A percentile compares a stretch with the other conserved stretches of the same genome.
These are phyloP conservation scores for Colletotrichum chrysophilum DNA, from an alignment of 2,329 filamentous ascomycete genomes.

Conservation along the genomic window DNA sequence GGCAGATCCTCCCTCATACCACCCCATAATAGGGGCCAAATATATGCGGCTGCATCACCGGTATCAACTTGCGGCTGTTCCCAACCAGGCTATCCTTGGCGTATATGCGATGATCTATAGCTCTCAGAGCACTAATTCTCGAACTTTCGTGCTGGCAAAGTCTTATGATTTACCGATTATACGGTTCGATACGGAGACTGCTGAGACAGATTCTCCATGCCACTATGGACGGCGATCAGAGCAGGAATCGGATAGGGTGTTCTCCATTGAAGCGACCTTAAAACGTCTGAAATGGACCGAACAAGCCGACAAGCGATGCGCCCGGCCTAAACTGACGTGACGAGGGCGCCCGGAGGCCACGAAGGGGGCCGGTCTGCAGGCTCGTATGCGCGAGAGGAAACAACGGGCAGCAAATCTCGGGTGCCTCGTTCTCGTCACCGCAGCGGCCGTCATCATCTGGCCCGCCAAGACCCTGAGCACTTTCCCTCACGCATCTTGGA, in stretches of 20 bases:
- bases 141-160: neutral
- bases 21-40: conserved; percentile 11
- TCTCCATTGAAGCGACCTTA: neutral
- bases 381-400: neutral
- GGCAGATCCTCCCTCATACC: neutral
- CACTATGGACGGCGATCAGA: neutral
- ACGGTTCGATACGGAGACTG: neutral
- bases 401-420: neutral
- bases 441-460: neutral
- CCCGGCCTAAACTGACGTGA: neutral
- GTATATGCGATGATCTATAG: conserved; percentile 1
- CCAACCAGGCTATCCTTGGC: neutral
- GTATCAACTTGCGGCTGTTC: neutral
- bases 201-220: neutral
- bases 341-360: neutral
- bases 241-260: neutral
- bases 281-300: neutral
- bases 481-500: neutral
- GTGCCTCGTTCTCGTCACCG: neutral
- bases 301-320: neutral
- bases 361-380: neutral
- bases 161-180: neutral
- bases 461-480: neutral
- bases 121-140: conserved; percentile 7
- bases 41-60: neutral